Base-by-base conservation (phyloP, 257 asterid genomes). In the Agastache rugosa region DNA sequence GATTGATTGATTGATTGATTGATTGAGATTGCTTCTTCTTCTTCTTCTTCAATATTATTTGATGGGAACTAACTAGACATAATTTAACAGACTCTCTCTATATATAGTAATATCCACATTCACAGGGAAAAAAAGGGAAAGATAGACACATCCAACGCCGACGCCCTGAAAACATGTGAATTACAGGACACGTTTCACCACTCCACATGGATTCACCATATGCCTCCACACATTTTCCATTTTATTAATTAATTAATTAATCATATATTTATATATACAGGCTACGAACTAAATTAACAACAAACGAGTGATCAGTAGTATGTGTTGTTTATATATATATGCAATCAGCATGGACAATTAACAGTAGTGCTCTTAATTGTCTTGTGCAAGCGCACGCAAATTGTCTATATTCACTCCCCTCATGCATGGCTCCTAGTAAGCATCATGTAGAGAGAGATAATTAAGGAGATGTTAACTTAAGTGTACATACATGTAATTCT, bases 401-500 rank as follows among this genome's bases (percentile, higher is more conserved):
- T 29, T 60, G 41, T 72, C 77, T 72, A 34, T 47, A 31, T 47
- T 63, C 63, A 22, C 48, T 53, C 53, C 17, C 63, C 27, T 45
- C 34, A 20, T 29, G 17, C 29, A 41, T 55, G 20, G 22, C 73
- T 54, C 73, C 75, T 67, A 51, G 17, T 39, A 75, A 29, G 73
- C 35, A 45, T 69, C 73, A 63, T 41, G 35, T 17, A 63, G 29
- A 15, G 22, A 37, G 65, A 17, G 54, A 20, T 15, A 11, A n/a
- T n/a, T n/a, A n/a, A 29, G 14, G 23, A 2, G 31, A 50, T 50
- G 56, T 14, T 51, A 1, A 31, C 0, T 31, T 31, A 39, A 63
- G 23, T 25, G 76, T 42, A 63, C 62, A 20, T 19, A 11, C 42
- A 14, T 20, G 20, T 62, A 47, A 48, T 48, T 47, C 71, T 73